Percentiles rank a stretch among this genome's conserved stretches.
phyloP scores from a whole-genome alignment of 2,329 filamentous ascomycete genomes.

The Aspergillus fijiensis region DNA sequence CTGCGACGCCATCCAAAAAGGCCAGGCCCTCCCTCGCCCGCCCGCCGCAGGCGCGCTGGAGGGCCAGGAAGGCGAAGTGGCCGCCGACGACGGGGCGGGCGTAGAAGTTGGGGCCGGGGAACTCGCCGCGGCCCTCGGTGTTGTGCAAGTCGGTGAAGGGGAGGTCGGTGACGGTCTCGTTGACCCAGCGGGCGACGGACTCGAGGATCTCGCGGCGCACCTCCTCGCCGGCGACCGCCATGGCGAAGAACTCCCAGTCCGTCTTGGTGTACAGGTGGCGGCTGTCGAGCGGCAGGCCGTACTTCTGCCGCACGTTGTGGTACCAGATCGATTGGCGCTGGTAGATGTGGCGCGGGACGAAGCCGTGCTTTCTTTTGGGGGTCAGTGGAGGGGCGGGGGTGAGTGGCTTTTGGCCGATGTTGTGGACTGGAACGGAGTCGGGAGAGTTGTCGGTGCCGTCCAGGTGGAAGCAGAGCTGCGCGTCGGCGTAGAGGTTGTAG shows the following conservation, averaged over 20 bases:
- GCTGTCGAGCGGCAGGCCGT: conserved; percentile 78
- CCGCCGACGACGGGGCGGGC: conserved; percentile 80
- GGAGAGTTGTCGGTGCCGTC: conserved; percentile 41
- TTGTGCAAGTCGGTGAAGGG: conserved; percentile 81
- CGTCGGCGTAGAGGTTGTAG: conserved; percentile 82
- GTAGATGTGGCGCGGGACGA: conserved; percentile 76
- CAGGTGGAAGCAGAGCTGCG: conserved; percentile 75
- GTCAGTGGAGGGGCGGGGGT: conserved; percentile 12
- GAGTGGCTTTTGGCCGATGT: conserved; percentile 28
- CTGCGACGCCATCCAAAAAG: conserved; percentile 41
- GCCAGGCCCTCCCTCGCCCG: conserved; percentile 59
- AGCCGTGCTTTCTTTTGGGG: conserved; percentile 44
- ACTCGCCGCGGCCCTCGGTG: conserved; percentile 74
- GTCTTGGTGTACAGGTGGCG: conserved; percentile 84
- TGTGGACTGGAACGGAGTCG: background rate
- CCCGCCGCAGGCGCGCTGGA: conserved; percentile 76
- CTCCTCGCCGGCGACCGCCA: conserved; percentile 68
- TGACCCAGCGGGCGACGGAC: conserved; percentile 75
- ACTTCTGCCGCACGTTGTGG: conserved; percentile 72
- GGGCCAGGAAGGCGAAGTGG: conserved; percentile 80
- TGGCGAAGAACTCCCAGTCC: conserved; percentile 89
- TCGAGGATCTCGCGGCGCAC: conserved; percentile 71
- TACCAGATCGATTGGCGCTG: conserved; percentile 80
- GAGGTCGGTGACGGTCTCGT: conserved; percentile 74
- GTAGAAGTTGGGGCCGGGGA: conserved; percentile 73